Conservation (phyloP, 2,329 filamentous ascomycete species). For the Ceratocystis smalleyi region DNA sequence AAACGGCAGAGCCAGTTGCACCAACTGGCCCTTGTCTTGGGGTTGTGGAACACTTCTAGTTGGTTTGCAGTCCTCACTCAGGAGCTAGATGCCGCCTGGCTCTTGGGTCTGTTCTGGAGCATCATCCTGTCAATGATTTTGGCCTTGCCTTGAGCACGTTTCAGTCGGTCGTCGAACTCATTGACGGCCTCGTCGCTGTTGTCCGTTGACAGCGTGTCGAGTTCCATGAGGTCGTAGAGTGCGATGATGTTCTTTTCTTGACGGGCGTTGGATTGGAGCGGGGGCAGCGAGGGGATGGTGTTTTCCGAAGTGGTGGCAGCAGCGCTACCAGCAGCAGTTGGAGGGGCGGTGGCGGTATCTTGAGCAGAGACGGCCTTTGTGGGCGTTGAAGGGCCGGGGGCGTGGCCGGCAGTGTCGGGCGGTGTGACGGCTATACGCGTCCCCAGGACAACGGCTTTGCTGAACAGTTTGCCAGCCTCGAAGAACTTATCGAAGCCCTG, state of each 20-base stretch:
- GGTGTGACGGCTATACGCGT: conserved; percentile 38
- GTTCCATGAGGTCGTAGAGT: conserved; percentile 64
- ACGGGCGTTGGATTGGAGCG: conserved; percentile 43
- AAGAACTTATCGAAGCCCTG: conserved; percentile 89
- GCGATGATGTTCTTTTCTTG: conserved; percentile 61
- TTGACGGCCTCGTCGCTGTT: conserved; percentile 83
- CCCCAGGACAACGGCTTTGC: conserved; percentile 69
- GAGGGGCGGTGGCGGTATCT: neutral
- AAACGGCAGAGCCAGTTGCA: neutral
- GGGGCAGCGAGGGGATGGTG: conserved; percentile 22
- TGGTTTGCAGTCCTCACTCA: conserved; percentile 5
- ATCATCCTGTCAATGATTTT: conserved; percentile 73
- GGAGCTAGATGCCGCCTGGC: conserved; percentile 13
- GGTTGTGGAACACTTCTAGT: no score
- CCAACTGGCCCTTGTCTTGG: no score
- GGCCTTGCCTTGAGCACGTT: conserved; percentile 65
- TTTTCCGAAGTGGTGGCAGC: neutral
- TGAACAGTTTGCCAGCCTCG: conserved; percentile 62
- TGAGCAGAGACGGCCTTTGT: neutral
- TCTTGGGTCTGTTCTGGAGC: conserved; percentile 26
- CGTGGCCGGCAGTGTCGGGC: neutral
- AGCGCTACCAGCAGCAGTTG: neutral
- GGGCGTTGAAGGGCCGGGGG: neutral
- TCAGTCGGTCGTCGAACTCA: conserved; percentile 79
- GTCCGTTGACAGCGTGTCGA: conserved; percentile 56